Conservation (phyloP, 345 rosid genomes). For the Bruguiera gymnorhiza region DNA sequence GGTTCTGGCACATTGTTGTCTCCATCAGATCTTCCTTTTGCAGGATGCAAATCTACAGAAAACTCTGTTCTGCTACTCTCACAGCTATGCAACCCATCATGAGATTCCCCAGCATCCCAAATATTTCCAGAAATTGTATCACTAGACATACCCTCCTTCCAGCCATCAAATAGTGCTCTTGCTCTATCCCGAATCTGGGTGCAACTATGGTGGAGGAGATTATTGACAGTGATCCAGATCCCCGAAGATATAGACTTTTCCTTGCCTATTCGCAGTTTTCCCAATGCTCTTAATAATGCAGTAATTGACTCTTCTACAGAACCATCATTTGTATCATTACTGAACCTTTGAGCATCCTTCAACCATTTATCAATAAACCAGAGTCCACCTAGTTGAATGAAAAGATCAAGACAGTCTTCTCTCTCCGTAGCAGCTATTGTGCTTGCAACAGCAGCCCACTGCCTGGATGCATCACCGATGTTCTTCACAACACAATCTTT, state of each 20-base stretch:
- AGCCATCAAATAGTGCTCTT: slow-evolving; percentile 51
- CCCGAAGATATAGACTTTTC: slow-evolving; percentile 70
- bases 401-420: slow-evolving; percentile 86
- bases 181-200: slow-evolving; percentile 69
- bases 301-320: slow-evolving; percentile 68
- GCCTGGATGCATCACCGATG: slow-evolving; percentile 70
- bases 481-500: slow-evolving; percentile 62
- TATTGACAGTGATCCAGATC: slow-evolving; percentile 58
- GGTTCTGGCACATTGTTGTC: slow-evolving; percentile 38
- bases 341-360: slow-evolving; percentile 50
- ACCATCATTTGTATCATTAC: slow-evolving; percentile 42
- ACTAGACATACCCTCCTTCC: slow-evolving; percentile 43
- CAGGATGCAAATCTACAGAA: slow-evolving; percentile 31
- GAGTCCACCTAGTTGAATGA: slow-evolving; percentile 81
- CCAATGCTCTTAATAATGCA: slow-evolving; percentile 66
- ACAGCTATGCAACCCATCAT: slow-evolving; percentile 24
- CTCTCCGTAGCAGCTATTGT: slow-evolving; percentile 74
- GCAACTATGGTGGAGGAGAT: slow-evolving; percentile 63
- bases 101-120: slow-evolving; percentile 28
- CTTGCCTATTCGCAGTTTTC: slow-evolving; percentile 61
- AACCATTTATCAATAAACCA: slow-evolving; percentile 71
- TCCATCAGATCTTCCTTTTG: slow-evolving; percentile 31
- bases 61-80: slow-evolving; percentile 36
- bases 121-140: slow-evolving; percentile 26
- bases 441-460: slow-evolving; percentile 88